Evolutionary conservation across 345 rosid genomes (phyloP).

Genomic region (Anacardium occidentale): DNA sequence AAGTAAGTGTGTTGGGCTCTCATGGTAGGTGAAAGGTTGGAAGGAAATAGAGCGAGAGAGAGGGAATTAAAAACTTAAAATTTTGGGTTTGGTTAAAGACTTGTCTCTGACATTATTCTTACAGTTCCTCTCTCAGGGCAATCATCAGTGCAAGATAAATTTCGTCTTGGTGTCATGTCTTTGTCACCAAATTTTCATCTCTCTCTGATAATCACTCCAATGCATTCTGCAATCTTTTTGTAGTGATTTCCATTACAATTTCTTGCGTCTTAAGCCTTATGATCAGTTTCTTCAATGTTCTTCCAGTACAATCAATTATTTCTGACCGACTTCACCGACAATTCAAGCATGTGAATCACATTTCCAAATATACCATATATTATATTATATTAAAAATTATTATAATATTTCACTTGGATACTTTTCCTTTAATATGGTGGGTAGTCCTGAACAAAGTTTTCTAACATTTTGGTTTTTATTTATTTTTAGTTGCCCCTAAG

Average conservation of each 20-base stretch:
- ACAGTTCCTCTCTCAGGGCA: not conserved
- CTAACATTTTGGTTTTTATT: no score
- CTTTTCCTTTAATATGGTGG: not conserved
- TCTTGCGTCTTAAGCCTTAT: not conserved
- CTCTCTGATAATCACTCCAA: no score
- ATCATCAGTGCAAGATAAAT: constrained; percentile 5
- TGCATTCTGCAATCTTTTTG: not conserved
- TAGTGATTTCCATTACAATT: not conserved
- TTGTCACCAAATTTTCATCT: not conserved
- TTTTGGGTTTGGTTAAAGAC: not conserved
- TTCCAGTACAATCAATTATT: no score
- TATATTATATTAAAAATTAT: not conserved
- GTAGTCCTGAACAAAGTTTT: no score
- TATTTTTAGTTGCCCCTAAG: no score
- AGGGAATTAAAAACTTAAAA: not conserved
- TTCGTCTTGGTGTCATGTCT: constrained; percentile 5
- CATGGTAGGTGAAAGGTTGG: constrained; percentile 23
- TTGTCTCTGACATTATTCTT: not conserved
- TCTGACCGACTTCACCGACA: not conserved
- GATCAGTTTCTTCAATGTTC: no score
- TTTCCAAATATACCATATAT: not conserved
- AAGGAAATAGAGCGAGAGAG: constrained; percentile 24
- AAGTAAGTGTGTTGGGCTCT: constrained; percentile 8
- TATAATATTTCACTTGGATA: not conserved
- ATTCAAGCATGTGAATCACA: not conserved